phyloP scores from a whole-genome alignment of 225 moss, liverwort and hornwort genomes.

The Pleurozium schreberi region DNA sequence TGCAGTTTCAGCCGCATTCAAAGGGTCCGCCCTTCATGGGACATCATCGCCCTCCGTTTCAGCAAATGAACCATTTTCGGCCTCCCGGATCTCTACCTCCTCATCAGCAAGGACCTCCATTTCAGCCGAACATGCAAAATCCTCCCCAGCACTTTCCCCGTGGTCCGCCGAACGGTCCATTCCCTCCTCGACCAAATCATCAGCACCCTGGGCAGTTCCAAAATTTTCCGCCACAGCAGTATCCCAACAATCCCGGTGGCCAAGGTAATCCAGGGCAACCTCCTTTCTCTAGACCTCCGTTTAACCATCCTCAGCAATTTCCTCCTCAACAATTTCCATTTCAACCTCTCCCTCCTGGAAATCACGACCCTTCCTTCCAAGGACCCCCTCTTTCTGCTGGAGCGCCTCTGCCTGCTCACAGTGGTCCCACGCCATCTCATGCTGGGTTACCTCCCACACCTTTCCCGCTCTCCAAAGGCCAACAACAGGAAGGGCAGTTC shows the following conservation, averaged over 20 bases:
- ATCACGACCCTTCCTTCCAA: constrained; percentile 27
- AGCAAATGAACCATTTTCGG: constrained; percentile 44
- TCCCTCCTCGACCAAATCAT: constrained; percentile 35
- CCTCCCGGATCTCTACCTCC: constrained; percentile 20
- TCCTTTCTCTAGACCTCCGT: constrained; percentile 44
- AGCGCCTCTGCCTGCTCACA: constrained; percentile 16
- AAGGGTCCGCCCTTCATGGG: constrained; percentile 35
- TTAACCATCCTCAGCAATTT: constrained; percentile 41
- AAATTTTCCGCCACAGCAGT: constrained; percentile 34
- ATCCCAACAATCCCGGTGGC: constrained; percentile 12
- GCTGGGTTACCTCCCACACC: constrained; percentile 32
- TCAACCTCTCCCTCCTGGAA: constrained; percentile 28
- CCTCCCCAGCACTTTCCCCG: constrained; percentile 31
- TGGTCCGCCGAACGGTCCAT: constrained; percentile 20
- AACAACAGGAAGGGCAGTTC: constrained; percentile 53
- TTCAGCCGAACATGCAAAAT: constrained; percentile 33
- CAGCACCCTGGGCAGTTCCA: constrained; percentile 38
- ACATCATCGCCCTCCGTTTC: constrained; percentile 37
- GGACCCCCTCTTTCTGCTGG: constrained; percentile 14
- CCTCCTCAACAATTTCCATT: constrained; percentile 38
- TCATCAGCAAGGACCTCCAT: constrained; percentile 28
- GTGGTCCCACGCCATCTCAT: constrained; percentile 18
- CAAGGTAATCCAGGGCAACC: constrained; percentile 33
- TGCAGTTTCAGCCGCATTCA: constrained; percentile 33
- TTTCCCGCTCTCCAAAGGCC: constrained; percentile 44